Conservation (phyloP, 257 asterid species). For the Leptodermis oblonga region DNA sequence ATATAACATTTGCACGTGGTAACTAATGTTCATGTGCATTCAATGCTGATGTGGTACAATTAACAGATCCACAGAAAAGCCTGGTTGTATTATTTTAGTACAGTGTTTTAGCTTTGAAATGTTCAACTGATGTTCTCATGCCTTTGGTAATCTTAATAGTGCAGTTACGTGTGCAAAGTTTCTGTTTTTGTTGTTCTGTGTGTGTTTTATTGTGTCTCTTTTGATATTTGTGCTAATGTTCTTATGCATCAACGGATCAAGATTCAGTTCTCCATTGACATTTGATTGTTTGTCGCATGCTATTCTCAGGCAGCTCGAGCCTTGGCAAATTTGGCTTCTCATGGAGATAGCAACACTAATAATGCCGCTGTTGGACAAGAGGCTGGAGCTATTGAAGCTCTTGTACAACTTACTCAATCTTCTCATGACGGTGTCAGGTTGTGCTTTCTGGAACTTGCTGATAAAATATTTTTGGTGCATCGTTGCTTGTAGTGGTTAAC, state of each 20-base stretch:
- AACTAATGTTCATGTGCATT: not conserved
- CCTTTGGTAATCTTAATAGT: not conserved
- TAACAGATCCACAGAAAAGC: constrained; percentile 3
- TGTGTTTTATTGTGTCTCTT: not conserved
- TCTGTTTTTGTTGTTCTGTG: not conserved
- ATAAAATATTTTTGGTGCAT: not conserved
- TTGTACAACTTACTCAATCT: constrained; percentile 73
- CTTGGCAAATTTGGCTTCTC: constrained; percentile 82
- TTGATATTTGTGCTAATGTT: not conserved
- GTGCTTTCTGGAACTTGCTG: constrained; percentile 2
- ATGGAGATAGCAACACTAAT: constrained; percentile 78
- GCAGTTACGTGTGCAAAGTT: not conserved
- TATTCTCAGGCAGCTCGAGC: constrained; percentile 89
- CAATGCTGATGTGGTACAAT: not conserved
- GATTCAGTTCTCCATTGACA: not conserved
- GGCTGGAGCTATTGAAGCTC: constrained; percentile 81
- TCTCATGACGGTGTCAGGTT: constrained; percentile 82
- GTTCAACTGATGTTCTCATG: not conserved
- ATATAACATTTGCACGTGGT: not conserved
- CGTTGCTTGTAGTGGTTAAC: not conserved
- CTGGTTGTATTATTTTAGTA: not conserved
- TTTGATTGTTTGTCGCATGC: not conserved
- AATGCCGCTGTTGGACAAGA: constrained; percentile 82
- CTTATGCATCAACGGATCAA: not conserved
- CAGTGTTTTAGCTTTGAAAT: not conserved